Evolutionary conservation across 2,329 filamentous ascomycete species (phyloP).

Genomic region (Lasiodiplodia theobromae): DNA sequence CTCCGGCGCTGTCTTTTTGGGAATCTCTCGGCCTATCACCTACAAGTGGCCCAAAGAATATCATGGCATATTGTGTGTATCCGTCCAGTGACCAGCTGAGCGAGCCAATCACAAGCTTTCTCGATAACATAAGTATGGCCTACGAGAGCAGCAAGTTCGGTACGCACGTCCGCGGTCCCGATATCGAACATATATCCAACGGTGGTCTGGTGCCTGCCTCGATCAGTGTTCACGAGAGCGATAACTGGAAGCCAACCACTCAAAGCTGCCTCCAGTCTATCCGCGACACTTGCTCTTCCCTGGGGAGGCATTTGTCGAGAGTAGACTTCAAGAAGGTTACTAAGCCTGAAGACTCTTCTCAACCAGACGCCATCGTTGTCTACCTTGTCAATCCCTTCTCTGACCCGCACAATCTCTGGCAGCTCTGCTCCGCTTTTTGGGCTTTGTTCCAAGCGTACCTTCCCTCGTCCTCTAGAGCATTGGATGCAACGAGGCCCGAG

Average conservation of each 20-base stretch:
- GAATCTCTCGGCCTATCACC: constrained; percentile 79
- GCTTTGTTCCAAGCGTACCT: constrained; percentile 71
- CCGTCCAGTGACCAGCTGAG: constrained; percentile 70
- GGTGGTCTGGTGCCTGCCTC: constrained; percentile 39
- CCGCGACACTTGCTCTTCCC: constrained; percentile 46
- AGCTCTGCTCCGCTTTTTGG: constrained; percentile 77
- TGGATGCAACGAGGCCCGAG: constrained; percentile 55
- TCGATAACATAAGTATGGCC: constrained; percentile 71
- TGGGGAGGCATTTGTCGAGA: constrained; percentile 49
- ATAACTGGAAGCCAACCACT: constrained; percentile 33
- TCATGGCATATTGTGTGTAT: constrained; percentile 74
- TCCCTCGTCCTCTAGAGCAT: constrained; percentile 55
- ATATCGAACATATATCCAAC: constrained; percentile 44
- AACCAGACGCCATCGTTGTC: constrained; percentile 67
- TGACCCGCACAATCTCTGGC: constrained; percentile 64
- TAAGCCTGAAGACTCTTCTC: constrained; percentile 52
- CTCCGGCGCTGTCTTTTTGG: constrained; percentile 80
- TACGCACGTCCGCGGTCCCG: constrained; percentile 59
- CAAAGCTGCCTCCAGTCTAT: constrained; percentile 40
- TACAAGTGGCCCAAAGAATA: constrained; percentile 72
- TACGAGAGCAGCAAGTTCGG: constrained; percentile 81
- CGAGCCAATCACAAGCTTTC: constrained; percentile 68
- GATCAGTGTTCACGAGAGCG: constrained; percentile 34
- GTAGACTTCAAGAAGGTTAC: constrained; percentile 44
- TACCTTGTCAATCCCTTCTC: constrained; percentile 77